Base-by-base conservation (phyloP, 441 rosid genomes). In the Adansonia madagascariensis region DNA sequence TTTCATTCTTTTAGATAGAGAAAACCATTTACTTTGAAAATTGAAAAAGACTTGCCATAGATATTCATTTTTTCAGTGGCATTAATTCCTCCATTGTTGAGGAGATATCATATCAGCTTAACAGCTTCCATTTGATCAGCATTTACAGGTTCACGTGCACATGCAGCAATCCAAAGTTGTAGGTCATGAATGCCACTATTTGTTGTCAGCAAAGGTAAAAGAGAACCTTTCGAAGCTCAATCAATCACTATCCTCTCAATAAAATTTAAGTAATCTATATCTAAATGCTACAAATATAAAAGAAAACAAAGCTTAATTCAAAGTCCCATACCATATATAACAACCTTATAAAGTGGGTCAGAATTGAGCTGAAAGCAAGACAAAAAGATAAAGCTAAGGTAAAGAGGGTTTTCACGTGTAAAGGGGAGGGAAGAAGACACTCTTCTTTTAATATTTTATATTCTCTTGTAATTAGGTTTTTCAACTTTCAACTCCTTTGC, bases 311-410 rank as follows among this genome's bases (percentile, higher is more conserved):
- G 43, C 66, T 24, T 41, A 12, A 61, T 27, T 61, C 66, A 61
- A 61, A 24, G 66, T 27, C 66, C 66, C 66, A 61, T 61, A 8
- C 43, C 12, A 14, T 11, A 27, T 27, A 12, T 27, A 27, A 61
- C 65, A 24, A 60, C 65, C 31, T 9, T 17, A 11, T 52, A 66
- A 44, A 66, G 35, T 12, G 10, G 57, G 73, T 60, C 65, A 24
- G 65, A 60, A 60, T 74, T 60, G 78, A 74, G 76, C 73, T 69
- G 81, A 78, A 81, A 81, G 79, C 74, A 56, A 75, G 77, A 77
- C 75, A 24, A 75, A 27, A 77, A 63, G 31, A 69, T 41, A 82
- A 66, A 61, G 72, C 69, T 24, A 66, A 20, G 84, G 49, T 71
- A 78, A 70, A 71, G 6, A 60, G 68, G 22, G 31, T 18, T 24